These are phyloP conservation scores for Mycena alexandri DNA, from an alignment of 768 basidiomycete genomes.

Conservation along the genomic window DNA sequence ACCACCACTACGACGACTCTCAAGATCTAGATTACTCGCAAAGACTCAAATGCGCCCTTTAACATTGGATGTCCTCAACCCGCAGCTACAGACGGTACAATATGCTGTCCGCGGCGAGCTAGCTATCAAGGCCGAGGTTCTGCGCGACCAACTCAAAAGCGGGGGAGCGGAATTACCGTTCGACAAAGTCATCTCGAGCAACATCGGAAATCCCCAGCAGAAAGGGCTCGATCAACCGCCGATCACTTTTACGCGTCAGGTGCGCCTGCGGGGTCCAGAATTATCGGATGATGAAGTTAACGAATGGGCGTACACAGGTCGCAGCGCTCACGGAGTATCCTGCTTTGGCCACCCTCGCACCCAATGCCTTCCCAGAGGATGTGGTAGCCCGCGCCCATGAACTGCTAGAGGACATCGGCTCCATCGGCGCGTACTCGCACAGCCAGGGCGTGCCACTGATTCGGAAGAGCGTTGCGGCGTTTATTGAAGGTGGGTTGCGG, in stretches of 20 bases:
- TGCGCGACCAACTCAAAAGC: constrained; percentile 75
- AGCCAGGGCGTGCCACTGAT: constrained; percentile 93
- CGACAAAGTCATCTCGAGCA: constrained; percentile 89
- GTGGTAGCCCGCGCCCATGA: constrained; percentile 86
- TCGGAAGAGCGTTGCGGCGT: constrained; percentile 88
- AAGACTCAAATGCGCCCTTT: constrained; percentile 64
- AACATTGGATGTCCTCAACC: constrained; percentile 82
- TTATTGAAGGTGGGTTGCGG: constrained; percentile 78
- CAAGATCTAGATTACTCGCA: no score
- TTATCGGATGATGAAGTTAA: background rate
- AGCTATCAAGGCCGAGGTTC: constrained; percentile 92
- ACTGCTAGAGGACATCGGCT: constrained; percentile 88
- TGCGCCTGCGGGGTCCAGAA: constrained; percentile 45
- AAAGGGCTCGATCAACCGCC: constrained; percentile 93
- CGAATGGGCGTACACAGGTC: constrained; percentile 61
- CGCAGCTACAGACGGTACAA: constrained; percentile 86
- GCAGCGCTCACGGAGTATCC: constrained; percentile 95
- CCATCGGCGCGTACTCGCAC: constrained; percentile 95
- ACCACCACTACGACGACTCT: no score
- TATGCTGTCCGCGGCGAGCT: constrained; percentile 98
- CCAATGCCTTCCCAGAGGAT: constrained; percentile 86
- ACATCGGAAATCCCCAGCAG: constrained; percentile 99
- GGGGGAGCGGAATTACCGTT: constrained; percentile 78
- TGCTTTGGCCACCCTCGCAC: constrained; percentile 80
- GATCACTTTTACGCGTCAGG: constrained; percentile 94